These are phyloP conservation scores for Chenopodium quinoa DNA, from an alignment of 148 eudicot species.

Conservation along the genomic window DNA sequence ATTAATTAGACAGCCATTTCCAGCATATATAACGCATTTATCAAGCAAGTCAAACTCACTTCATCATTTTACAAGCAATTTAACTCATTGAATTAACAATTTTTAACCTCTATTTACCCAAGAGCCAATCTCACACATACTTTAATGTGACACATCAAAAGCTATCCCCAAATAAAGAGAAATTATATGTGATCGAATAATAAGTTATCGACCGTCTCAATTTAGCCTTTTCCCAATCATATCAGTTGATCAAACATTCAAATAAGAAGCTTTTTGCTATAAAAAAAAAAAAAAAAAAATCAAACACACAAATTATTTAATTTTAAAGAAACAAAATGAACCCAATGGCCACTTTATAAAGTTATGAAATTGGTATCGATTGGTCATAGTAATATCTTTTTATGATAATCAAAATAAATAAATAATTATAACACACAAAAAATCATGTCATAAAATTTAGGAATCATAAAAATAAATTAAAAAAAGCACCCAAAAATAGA, in stretches of 20 bases:
- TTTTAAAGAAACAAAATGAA: neutral
- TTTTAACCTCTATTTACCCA: neutral
- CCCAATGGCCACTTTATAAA: neutral
- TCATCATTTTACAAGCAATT: conserved; percentile 15
- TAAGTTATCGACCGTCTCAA: too few relatives aligned
- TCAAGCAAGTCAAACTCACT: conserved; percentile 23
- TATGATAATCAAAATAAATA: too few relatives aligned
- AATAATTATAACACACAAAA: neutral
- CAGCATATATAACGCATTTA: conserved; percentile 7
- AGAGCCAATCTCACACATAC: neutral
- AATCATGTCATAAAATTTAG: conserved; percentile 9
- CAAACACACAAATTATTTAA: neutral
- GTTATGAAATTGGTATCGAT: neutral
- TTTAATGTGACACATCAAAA: too few relatives aligned
- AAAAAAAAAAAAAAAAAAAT: too few relatives aligned
- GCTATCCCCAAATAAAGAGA: too few relatives aligned
- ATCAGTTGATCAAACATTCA: too few relatives aligned
- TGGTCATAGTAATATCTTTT: conserved; percentile 8
- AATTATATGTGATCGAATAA: too few relatives aligned
- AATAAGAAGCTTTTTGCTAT: too few relatives aligned
- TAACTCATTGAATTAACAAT: neutral
- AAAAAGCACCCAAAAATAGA: neutral
- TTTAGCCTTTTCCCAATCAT: too few relatives aligned
- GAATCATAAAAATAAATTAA: neutral
- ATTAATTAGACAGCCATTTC: neutral